Conservation (phyloP, 2,329 filamentous ascomycete species). For the Trichoderma atrobrunneum region DNA sequence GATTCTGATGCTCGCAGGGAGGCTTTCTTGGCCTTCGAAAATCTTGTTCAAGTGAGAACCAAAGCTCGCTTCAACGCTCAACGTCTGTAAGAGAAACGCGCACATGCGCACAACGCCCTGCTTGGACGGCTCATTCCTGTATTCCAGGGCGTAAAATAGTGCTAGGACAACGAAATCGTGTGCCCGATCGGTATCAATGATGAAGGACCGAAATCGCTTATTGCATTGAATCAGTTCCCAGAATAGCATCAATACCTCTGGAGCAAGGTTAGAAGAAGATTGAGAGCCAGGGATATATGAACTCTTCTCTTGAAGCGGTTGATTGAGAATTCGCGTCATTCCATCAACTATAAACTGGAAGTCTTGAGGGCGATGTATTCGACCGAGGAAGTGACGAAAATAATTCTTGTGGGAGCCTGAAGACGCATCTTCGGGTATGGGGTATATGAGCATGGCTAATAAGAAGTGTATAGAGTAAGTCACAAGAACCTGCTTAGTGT, state of each 20-base stretch:
- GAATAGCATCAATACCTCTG: constrained; percentile 94
- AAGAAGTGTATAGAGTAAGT: constrained; percentile 90
- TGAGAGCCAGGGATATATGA: constrained; percentile 88
- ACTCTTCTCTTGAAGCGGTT: constrained; percentile 82
- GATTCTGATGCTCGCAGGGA: constrained; percentile 79
- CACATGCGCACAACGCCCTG: constrained; percentile 96
- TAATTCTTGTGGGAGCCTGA: constrained; percentile 76
- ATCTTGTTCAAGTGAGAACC: constrained; percentile 83
- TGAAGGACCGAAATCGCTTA: constrained; percentile 92
- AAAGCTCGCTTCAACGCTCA: constrained; percentile 91
- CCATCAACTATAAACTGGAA: constrained; percentile 97
- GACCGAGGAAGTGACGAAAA: constrained; percentile 87
- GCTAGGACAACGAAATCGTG: constrained; percentile 91
- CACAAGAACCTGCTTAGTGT: constrained; percentile 84
- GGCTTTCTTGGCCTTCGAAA: constrained; percentile 84
- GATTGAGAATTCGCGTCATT: constrained; percentile 87
- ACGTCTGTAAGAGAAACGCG: constrained; percentile 90
- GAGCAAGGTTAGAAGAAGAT: constrained; percentile 77
- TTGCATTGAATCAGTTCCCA: constrained; percentile 98
- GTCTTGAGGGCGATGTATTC: constrained; percentile 88
- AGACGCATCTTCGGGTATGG: constrained; percentile 74
- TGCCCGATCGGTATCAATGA: constrained; percentile 89
- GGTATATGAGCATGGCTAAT: constrained; percentile 80
- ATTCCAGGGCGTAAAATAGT: constrained; percentile 88
- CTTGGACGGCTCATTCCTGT: constrained; percentile 79